Conservation (phyloP, 129 eudicot species). For the Helichrysum umbraculigerum region DNA sequence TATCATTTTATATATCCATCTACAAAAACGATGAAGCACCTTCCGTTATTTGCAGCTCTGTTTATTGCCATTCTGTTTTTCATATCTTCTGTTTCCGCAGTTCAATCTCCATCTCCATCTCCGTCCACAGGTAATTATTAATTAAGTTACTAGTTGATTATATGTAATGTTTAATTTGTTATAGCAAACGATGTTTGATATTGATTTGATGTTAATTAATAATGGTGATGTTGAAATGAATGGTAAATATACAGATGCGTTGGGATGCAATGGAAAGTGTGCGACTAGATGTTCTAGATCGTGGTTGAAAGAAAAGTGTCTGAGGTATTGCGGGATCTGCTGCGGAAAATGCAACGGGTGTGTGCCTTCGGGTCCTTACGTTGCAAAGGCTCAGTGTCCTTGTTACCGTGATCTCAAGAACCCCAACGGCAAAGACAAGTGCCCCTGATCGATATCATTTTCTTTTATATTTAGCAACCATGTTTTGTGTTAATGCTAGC, state of each 20-base stretch:
- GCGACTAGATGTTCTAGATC: slow-evolving; percentile 36
- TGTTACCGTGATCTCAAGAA: slow-evolving; percentile 63
- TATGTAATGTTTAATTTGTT: not conserved
- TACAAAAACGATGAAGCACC: slow-evolving; percentile 23
- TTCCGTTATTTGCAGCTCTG: slow-evolving; percentile 17
- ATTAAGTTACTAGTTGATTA: no score
- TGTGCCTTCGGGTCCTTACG: slow-evolving; percentile 70
- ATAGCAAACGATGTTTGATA: no score
- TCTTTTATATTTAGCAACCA: no score
- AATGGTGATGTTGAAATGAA: not conserved
- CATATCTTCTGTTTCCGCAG: slow-evolving; percentile 20
- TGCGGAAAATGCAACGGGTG: slow-evolving; percentile 51
- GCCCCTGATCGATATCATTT: slow-evolving; percentile 38
- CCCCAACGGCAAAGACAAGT: slow-evolving; percentile 68
- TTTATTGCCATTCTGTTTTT: slow-evolving; percentile 29
- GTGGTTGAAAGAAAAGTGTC: slow-evolving; percentile 38
- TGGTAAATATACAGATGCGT: not conserved
- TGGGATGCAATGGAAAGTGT: slow-evolving; percentile 35
- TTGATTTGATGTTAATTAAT: no score
- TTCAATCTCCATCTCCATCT: not conserved
- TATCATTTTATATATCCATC: not conserved
- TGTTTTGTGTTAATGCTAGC: no score
- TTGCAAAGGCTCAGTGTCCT: slow-evolving; percentile 64
- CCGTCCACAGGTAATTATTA: slow-evolving; percentile 21
- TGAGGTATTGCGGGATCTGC: slow-evolving; percentile 54